These are phyloP conservation scores for Globisporangium uncinulatum DNA, from an alignment of 352 stramenopile species.

Conservation along the genomic window DNA sequence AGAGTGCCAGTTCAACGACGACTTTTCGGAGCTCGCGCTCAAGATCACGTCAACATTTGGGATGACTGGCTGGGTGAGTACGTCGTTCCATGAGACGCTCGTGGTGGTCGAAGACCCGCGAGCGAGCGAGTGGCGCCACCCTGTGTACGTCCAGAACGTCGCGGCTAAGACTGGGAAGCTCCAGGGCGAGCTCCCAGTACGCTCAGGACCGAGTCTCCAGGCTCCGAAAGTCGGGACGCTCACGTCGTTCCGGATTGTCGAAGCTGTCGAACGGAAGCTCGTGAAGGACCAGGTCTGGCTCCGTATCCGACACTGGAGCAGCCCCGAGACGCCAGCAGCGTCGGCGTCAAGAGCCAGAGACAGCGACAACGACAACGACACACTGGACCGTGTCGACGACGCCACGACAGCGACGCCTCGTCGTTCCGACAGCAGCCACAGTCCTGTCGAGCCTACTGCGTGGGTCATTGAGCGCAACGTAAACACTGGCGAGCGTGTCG, in stretches of 20 bases:
- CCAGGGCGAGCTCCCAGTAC: conserved; percentile 55
- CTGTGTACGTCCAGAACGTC: conserved; percentile 65
- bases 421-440: conserved; percentile 6
- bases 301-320: conserved; percentile 24
- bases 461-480: conserved; percentile 79
- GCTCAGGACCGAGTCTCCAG: conserved; percentile 56
- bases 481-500: conserved; percentile 58
- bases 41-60: conserved; percentile 65
- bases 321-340: conserved; percentile 7
- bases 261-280: conserved; percentile 55
- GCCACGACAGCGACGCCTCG: conserved; percentile 13
- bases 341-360: background rate
- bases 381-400: conserved; percentile 15
- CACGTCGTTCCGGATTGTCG: conserved; percentile 48
- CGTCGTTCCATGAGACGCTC: conserved; percentile 44
- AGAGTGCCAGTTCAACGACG: conserved; percentile 60
- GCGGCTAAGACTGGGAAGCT: conserved; percentile 45
- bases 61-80: conserved; percentile 59
- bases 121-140: conserved; percentile 20
- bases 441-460: conserved; percentile 18
- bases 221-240: conserved; percentile 43
- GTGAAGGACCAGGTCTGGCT: conserved; percentile 76
- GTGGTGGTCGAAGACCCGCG: conserved; percentile 52
- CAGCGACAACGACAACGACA: background rate
- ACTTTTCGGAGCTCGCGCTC: conserved; percentile 61